Conservation (phyloP, 2,329 filamentous ascomycete genomes). For the Lecanicillium sp. region DNA sequence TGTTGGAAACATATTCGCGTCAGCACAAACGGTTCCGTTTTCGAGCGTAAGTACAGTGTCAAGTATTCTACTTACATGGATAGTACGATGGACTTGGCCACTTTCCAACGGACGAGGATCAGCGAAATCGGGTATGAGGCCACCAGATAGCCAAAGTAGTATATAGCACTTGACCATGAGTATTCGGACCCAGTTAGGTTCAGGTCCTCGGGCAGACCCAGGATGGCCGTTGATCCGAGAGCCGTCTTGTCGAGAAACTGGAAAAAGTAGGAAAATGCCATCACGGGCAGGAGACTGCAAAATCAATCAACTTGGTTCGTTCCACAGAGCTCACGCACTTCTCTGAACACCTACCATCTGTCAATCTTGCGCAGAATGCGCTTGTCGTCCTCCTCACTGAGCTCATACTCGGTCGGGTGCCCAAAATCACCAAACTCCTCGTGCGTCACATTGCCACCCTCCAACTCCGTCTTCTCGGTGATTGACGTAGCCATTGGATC, state of each 20-base stretch:
- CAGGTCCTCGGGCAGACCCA: conserved; percentile 39
- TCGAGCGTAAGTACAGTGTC: too few relatives aligned
- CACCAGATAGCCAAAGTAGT: conserved; percentile 43
- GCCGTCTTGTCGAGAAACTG: conserved; percentile 55
- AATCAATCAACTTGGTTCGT: not conserved
- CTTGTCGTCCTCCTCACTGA: conserved; percentile 27
- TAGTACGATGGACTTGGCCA: conserved; percentile 19
- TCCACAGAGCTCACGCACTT: not conserved
- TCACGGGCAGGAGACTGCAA: conserved; percentile 40
- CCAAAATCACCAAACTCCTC: too few relatives aligned
- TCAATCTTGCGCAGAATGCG: conserved; percentile 52
- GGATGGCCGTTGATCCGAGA: conserved; percentile 40
- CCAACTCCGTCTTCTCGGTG: too few relatives aligned
- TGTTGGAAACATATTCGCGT: not conserved
- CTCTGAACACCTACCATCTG: conserved; percentile 34
- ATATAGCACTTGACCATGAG: conserved; percentile 41
- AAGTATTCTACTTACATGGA: conserved; percentile 16
- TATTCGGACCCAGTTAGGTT: conserved; percentile 40
- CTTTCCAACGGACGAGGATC: conserved; percentile 18
- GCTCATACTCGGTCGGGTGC: too few relatives aligned
- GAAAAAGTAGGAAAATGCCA: conserved; percentile 46
- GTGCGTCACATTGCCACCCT: too few relatives aligned
- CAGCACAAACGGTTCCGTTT: too few relatives aligned
- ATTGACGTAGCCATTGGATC: too few relatives aligned
- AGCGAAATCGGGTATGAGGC: conserved; percentile 18